Percentiles rank a stretch among this genome's conserved stretches.
Evolutionary conservation across 2,329 filamentous ascomycete genomes (phyloP).

Genomic region (Leptographium radiaticola): DNA sequence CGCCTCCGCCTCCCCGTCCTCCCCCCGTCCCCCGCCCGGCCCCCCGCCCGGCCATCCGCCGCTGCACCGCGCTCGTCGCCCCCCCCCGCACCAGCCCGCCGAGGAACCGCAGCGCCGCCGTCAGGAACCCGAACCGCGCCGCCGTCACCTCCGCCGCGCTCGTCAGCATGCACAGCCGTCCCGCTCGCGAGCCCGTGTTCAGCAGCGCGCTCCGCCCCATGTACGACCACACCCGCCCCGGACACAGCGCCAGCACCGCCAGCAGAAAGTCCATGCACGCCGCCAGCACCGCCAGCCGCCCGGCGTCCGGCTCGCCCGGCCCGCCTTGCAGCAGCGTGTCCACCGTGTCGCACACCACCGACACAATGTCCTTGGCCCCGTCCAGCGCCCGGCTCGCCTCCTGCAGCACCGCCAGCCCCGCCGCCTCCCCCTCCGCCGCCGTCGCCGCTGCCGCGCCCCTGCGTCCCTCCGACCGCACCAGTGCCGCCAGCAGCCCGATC

Average conservation of each 20-base stretch:
- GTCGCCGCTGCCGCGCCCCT: slow-evolving; percentile 14
- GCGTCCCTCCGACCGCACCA: slow-evolving; percentile 43
- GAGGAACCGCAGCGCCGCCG: slow-evolving; percentile 62
- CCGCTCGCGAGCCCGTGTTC: slow-evolving; percentile 60
- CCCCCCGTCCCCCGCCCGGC: slow-evolving; percentile 28
- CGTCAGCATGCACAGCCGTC: slow-evolving; percentile 64
- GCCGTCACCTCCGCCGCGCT: slow-evolving; percentile 70
- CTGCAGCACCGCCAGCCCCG: slow-evolving; percentile 36
- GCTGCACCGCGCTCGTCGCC: slow-evolving; percentile 53
- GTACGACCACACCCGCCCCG: slow-evolving; percentile 81
- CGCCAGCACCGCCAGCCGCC: slow-evolving; percentile 51
- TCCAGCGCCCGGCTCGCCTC: slow-evolving; percentile 43
- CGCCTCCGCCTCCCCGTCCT: slow-evolving; percentile 25
- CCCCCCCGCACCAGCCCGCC: slow-evolving; percentile 64
- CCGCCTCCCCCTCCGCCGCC: slow-evolving; percentile 10
- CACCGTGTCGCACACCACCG: slow-evolving; percentile 72
- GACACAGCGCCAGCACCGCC: slow-evolving; percentile 58
- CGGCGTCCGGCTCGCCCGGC: slow-evolving; percentile 40
- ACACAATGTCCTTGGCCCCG: slow-evolving; percentile 60
- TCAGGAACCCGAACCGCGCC: slow-evolving; percentile 65
- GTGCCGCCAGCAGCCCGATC: slow-evolving; percentile 57
- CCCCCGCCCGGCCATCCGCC: slow-evolving; percentile 33
- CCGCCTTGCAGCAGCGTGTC: slow-evolving; percentile 55
- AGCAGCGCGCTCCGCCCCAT: slow-evolving; percentile 71
- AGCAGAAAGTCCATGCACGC: slow-evolving; percentile 72